phyloP scores from a whole-genome alignment of 257 asterid genomes.

The Plantago major region DNA sequence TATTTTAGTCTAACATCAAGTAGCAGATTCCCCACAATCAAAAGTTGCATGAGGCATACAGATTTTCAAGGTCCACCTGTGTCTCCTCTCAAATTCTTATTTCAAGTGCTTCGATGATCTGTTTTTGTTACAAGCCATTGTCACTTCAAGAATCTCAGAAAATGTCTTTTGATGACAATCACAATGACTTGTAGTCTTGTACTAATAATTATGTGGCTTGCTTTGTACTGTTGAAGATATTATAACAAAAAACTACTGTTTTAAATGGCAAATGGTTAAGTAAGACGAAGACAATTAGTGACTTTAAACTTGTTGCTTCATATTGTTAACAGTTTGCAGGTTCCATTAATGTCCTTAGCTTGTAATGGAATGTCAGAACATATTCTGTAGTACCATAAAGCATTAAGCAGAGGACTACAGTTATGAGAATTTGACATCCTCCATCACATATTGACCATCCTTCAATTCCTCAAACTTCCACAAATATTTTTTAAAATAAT shows the following conservation, averaged over 20 bases:
- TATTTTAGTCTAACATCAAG: too few species aligned
- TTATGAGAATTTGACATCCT: conserved; percentile 18
- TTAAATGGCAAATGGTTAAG: too few species aligned
- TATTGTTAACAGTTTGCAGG: conserved; percentile 16
- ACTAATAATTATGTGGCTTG: background rate
- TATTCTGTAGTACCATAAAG: too few species aligned
- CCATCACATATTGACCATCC: conserved; percentile 31
- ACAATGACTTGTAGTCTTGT: conserved; percentile 2
- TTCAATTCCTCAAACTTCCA: conserved; percentile 25
- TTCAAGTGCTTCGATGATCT: too few species aligned
- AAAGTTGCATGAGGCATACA: conserved; percentile 22
- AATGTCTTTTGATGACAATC: background rate
- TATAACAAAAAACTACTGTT: too few species aligned
- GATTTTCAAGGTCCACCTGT: conserved; percentile 29
- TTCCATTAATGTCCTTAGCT: conserved; percentile 27
- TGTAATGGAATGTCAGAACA: too few species aligned
- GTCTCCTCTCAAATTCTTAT: too few species aligned
- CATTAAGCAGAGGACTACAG: conserved; percentile 28
- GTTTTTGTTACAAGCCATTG: too few species aligned
- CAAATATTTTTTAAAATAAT: too few species aligned
- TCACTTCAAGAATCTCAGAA: too few species aligned
- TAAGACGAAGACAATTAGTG: background rate
- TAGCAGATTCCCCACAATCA: conserved; percentile 31
- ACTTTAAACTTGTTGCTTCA: too few species aligned
- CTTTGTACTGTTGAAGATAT: too few species aligned